These are phyloP conservation scores for Phytophthora citrophthora DNA, from an alignment of 352 stramenopile species.

Conservation along the genomic window DNA sequence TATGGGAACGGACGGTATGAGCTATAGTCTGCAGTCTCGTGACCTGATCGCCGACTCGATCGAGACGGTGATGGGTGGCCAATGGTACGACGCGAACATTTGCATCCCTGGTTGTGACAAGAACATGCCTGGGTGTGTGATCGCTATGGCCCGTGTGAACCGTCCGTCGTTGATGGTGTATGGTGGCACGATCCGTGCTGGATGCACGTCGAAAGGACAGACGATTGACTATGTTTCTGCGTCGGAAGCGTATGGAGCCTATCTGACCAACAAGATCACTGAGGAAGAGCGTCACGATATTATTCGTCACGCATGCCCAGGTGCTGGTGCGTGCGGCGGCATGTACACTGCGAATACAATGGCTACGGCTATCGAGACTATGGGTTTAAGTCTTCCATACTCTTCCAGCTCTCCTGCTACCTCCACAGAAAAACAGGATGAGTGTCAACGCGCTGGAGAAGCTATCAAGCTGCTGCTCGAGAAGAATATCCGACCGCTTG, in stretches of 20 bases:
- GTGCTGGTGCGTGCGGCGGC: conserved; percentile 95
- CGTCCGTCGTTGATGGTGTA: conserved; percentile 98
- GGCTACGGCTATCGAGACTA: conserved; percentile 97
- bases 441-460: conserved; percentile 91
- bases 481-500: conserved; percentile 96
- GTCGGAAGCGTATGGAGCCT: no score
- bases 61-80: conserved; percentile 98
- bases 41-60: conserved; percentile 99
- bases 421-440: conserved; percentile 93
- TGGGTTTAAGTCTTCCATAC: conserved; percentile 96
- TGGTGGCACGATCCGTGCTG: conserved; percentile 97
- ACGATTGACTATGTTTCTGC: conserved; percentile 45
- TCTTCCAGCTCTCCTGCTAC: conserved; percentile 96
- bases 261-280: conserved; percentile 52
- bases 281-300: conserved; percentile 93
- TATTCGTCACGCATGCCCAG: conserved; percentile 95
- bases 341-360: conserved; percentile 99
- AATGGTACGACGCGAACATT: conserved; percentile 99
- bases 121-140: conserved; percentile 99
- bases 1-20: conserved; percentile 97
- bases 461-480: conserved; percentile 93
- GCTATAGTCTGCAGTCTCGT: conserved; percentile 95
- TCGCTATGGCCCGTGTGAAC: conserved; percentile 98
- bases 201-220: conserved; percentile 87
- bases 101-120: conserved; percentile 99